Evolutionary conservation across 1,284 basidiomycete genomes (phyloP).

Genomic region (Ustilago bromivora): DNA sequence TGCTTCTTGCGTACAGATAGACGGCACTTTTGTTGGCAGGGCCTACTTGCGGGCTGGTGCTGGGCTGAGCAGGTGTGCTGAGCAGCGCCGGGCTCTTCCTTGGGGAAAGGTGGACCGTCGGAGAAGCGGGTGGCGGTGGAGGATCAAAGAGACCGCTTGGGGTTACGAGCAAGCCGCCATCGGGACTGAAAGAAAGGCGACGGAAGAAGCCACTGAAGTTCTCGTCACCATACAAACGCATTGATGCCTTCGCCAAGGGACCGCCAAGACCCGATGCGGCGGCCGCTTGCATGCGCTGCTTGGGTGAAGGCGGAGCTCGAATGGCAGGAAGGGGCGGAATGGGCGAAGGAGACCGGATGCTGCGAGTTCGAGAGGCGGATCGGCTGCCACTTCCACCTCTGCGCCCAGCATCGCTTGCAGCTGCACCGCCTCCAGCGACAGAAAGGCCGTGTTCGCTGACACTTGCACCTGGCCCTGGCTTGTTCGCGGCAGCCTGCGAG

Average conservation of each 20-base stretch:
- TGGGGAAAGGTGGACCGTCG: conserved; percentile 42
- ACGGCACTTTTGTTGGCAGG: conserved; percentile 76
- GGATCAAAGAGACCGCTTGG: conserved; percentile 87
- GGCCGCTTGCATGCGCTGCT: conserved; percentile 59
- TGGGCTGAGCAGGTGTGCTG: conserved; percentile 6
- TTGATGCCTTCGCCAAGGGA: conserved; percentile 42
- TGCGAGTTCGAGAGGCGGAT: conserved; percentile 56
- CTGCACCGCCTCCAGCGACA: conserved; percentile 7
- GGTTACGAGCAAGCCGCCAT: conserved; percentile 90
- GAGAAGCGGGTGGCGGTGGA: conserved; percentile 62
- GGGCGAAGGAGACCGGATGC: conserved; percentile 69
- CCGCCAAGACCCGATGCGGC: conserved; percentile 33
- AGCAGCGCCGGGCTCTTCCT: conserved; percentile 37
- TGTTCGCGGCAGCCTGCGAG: conserved; percentile 26
- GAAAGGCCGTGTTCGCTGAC: conserved; percentile 20
- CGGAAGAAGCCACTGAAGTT: conserved; percentile 96
- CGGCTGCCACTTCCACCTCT: conserved; percentile 47
- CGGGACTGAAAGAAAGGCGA: conserved; percentile 90
- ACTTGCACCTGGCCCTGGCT: background rate
- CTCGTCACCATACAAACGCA: conserved; percentile 88
- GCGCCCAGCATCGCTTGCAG: conserved; percentile 27
- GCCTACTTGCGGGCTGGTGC: conserved; percentile 26
- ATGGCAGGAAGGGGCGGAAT: conserved; percentile 70
- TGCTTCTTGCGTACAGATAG: conserved; percentile 94
- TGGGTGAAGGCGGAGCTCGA: conserved; percentile 61